Evolutionary conservation across 2,329 filamentous ascomycete genomes (phyloP).

Genomic region (Colletotrichum caudatum): DNA sequence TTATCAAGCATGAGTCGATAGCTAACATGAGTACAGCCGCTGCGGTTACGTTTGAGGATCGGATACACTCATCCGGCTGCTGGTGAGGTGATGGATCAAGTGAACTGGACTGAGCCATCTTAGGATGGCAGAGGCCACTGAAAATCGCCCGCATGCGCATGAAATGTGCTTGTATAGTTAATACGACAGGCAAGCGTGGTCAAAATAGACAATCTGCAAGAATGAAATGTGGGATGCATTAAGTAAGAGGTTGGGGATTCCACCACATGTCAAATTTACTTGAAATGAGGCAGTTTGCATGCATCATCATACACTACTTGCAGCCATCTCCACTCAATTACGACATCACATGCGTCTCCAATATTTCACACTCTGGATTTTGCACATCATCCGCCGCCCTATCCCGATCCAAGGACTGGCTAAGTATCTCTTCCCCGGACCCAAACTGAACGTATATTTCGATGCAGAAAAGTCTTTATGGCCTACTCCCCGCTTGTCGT

Average conservation of each 20-base stretch:
- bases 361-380: background rate
- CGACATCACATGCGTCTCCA: background rate
- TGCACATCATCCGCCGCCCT: background rate
- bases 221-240: conserved; percentile 5
- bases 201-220: conserved; percentile 32
- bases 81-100: conserved; percentile 85
- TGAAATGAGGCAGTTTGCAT: background rate
- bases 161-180: conserved; percentile 30
- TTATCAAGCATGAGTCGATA: conserved; percentile 44
- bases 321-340: background rate
- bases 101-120: conserved; percentile 92
- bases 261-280: background rate
- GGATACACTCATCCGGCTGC: conserved; percentile 79
- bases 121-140: conserved; percentile 43
- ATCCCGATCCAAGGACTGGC: too few relatives aligned
- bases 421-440: background rate
- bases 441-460: background rate
- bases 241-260: background rate
- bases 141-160: background rate
- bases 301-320: background rate
- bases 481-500: background rate
- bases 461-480: background rate
- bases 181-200: conserved; percentile 32
- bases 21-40: conserved; percentile 65
- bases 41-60: conserved; percentile 88